These are phyloP conservation scores for Trichodelitschia bisporula DNA, from an alignment of 495 filamentous ascomycete genomes.

Conservation along the genomic window DNA sequence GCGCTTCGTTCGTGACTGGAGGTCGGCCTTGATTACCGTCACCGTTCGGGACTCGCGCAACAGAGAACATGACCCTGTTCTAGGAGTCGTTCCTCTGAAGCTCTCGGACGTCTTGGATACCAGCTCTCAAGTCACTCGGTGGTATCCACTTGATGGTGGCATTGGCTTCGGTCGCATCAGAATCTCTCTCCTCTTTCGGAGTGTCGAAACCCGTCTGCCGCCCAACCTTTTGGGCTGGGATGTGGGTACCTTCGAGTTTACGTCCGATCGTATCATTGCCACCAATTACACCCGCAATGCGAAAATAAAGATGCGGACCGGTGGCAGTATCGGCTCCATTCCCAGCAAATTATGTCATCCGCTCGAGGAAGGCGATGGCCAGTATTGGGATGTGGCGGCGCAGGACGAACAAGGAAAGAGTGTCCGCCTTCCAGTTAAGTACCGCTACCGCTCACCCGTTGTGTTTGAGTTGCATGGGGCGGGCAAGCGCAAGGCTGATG, in stretches of 20 bases:
- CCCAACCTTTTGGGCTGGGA: slow-evolving; percentile 72
- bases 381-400: slow-evolving; percentile 42
- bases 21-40: slow-evolving; percentile 61
- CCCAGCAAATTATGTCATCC: too few relatives aligned
- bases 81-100: slow-evolving; percentile 73
- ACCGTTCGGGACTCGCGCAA: slow-evolving; percentile 72
- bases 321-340: slow-evolving; percentile 47
- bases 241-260: slow-evolving; percentile 80
- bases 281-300: slow-evolving; percentile 29
- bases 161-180: slow-evolving; percentile 71
- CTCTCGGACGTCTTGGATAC: slow-evolving; percentile 69
- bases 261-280: slow-evolving; percentile 35
- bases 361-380: slow-evolving; percentile 30
- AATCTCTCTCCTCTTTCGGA: slow-evolving; percentile 72
- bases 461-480: slow-evolving; percentile 62
- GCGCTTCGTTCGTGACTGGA: slow-evolving; percentile 85
- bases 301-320: slow-evolving; percentile 57
- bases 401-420: slow-evolving; percentile 21
- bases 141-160: slow-evolving; percentile 44
- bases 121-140: slow-evolving; percentile 49
- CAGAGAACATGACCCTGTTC: slow-evolving; percentile 79
- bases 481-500: slow-evolving; percentile 40
- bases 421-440: slow-evolving; percentile 64
- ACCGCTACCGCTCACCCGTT: slow-evolving; percentile 66
- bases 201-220: slow-evolving; percentile 60